Percentiles rank a stretch among this genome's conserved stretches.
Evolutionary conservation across 306 rosid genomes (phyloP).

Genomic region (Rubus parviflorus): DNA sequence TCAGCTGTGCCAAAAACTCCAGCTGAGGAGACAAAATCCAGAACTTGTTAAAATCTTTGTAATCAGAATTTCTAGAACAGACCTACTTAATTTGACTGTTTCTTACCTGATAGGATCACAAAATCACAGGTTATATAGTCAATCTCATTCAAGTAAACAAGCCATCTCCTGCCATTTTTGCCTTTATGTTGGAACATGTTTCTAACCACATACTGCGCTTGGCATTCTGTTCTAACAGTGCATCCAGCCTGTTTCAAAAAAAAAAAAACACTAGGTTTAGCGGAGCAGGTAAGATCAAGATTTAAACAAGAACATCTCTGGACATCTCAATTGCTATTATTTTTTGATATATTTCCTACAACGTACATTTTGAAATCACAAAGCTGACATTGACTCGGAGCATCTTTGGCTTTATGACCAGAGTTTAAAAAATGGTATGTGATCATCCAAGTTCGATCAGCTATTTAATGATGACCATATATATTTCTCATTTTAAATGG

Average conservation of each 20-base stretch:
- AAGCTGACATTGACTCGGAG: not conserved
- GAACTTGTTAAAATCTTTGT: constrained; percentile 1
- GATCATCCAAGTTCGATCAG: not conserved
- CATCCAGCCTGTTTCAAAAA: constrained; percentile 31
- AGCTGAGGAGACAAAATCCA: constrained; percentile 10
- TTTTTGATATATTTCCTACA: not conserved
- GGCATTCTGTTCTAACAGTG: constrained; percentile 24
- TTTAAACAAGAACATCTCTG: not conserved
- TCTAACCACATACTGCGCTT: constrained; percentile 30
- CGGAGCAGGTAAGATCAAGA: not conserved
- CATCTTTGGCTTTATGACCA: not conserved
- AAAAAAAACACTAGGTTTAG: constrained; percentile 9
- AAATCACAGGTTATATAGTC: constrained; percentile 35
- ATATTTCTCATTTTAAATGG: not conserved
- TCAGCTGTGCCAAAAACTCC: constrained; percentile 43
- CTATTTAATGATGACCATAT: no score
- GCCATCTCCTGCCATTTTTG: constrained; percentile 32
- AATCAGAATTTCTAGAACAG: not conserved
- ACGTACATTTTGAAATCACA: not conserved
- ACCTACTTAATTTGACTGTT: constrained; percentile 1
- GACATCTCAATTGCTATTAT: not conserved
- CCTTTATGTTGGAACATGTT: constrained; percentile 21
- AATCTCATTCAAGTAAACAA: constrained; percentile 38
- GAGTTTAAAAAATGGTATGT: not conserved
- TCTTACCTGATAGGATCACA: constrained; percentile 37